Conservation (phyloP, 352 stramenopile species). For the Phytophthora brassicae region DNA sequence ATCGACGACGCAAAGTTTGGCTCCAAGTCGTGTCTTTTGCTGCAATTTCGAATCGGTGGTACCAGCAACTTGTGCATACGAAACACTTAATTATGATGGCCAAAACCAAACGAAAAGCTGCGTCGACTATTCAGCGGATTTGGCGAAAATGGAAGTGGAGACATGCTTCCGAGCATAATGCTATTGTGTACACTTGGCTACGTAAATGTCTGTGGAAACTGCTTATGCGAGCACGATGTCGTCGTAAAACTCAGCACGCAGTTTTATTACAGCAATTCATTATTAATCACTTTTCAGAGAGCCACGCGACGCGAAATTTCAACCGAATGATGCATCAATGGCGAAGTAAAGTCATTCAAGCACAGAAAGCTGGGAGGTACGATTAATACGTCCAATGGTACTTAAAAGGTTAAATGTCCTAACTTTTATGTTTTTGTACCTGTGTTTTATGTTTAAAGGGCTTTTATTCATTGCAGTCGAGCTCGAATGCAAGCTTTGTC, state of each 20-base stretch:
- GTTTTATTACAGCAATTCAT: slow-evolving; percentile 58
- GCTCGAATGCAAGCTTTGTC: slow-evolving; percentile 58
- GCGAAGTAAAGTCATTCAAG: slow-evolving; percentile 71
- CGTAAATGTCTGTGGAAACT: slow-evolving; percentile 75
- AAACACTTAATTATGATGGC: slow-evolving; percentile 40
- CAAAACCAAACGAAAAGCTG: slow-evolving; percentile 40
- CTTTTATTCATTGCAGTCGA: slow-evolving; percentile 57
- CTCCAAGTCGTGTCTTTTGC: slow-evolving; percentile 50
- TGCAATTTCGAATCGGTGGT: slow-evolving; percentile 36
- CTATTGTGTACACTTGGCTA: slow-evolving; percentile 75
- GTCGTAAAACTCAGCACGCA: slow-evolving; percentile 37
- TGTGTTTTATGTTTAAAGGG: slow-evolving; percentile 6
- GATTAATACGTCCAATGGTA: not conserved
- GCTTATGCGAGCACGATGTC: slow-evolving; percentile 52
- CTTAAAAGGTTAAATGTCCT: not conserved
- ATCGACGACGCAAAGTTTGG: slow-evolving; percentile 53
- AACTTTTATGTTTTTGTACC: not conserved
- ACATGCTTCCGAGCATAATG: slow-evolving; percentile 58
- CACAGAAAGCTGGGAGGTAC: slow-evolving; percentile 53
- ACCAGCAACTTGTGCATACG: slow-evolving; percentile 31
- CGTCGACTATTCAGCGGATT: slow-evolving; percentile 52
- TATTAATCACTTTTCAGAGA: slow-evolving; percentile 54
- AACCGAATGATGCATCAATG: slow-evolving; percentile 76
- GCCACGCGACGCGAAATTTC: slow-evolving; percentile 67
- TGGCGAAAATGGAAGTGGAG: slow-evolving; percentile 69